Evolutionary conservation across 2,329 filamentous ascomycete species (phyloP).

Genomic region (Pleurostoma richardsiae): DNA sequence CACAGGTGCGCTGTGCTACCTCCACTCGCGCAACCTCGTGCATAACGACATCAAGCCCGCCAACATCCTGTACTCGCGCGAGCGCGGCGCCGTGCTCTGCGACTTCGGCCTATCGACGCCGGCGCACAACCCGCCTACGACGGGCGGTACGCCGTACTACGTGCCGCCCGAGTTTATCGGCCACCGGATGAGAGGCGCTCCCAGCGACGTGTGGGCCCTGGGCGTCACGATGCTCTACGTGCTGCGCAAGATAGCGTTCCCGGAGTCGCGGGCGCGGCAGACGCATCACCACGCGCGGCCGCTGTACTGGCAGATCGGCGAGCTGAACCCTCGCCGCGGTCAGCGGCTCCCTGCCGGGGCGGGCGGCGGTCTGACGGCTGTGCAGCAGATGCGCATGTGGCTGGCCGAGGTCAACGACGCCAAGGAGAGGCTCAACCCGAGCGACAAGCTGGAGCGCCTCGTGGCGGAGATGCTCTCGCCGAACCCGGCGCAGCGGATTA

Average conservation of each 20-base stretch:
- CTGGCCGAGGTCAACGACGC: constrained; percentile 46
- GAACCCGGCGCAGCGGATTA: constrained; percentile 45
- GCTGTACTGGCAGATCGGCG: constrained; percentile 55
- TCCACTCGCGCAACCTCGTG: constrained; percentile 47
- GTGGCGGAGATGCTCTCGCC: constrained; percentile 50
- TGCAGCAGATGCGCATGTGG: constrained; percentile 52
- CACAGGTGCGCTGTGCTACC: constrained; percentile 47
- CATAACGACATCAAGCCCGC: constrained; percentile 61
- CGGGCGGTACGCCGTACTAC: constrained; percentile 57
- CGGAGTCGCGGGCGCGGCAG: constrained; percentile 43
- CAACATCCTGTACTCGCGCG: constrained; percentile 55
- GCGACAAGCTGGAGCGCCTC: constrained; percentile 45
- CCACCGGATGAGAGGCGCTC: constrained; percentile 44
- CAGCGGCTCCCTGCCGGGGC: constrained; percentile 9
- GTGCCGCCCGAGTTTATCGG: constrained; percentile 58
- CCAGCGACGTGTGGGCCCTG: constrained; percentile 56
- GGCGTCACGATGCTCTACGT: constrained; percentile 58
- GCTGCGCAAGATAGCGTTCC: constrained; percentile 48
- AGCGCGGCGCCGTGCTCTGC: constrained; percentile 54
- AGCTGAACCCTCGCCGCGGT: constrained; percentile 35
- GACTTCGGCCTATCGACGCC: constrained; percentile 54
- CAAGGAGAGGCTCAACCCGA: constrained; percentile 35
- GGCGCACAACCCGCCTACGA: constrained; percentile 37
- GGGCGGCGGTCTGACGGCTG: constrained; percentile 25
- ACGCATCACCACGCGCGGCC: constrained; percentile 35